Evolutionary conservation across 495 filamentous ascomycete genomes (phyloP).

Genomic region (Aspergillus conjunctus): DNA sequence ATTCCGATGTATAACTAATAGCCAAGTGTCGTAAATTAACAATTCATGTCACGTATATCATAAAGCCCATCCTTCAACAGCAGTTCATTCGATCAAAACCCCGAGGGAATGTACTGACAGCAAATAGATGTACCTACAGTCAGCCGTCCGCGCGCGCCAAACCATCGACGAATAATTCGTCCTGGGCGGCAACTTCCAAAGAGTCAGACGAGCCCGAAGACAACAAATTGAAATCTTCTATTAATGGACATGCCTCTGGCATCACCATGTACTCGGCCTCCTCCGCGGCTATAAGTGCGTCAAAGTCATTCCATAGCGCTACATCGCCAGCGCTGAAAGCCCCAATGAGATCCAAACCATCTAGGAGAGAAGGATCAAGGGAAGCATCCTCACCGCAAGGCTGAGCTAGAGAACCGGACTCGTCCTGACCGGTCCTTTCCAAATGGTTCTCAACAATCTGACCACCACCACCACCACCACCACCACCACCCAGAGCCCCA

Average conservation of each 20-base stretch:
- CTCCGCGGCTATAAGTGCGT: slow-evolving; percentile 39
- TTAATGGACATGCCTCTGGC: slow-evolving; percentile 21
- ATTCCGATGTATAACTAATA: no score
- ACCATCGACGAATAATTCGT: background rate
- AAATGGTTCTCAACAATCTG: background rate
- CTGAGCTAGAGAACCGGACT: slow-evolving; percentile 11
- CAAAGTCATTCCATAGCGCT: slow-evolving; percentile 43
- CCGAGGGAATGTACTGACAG: no score
- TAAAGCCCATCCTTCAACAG: no score
- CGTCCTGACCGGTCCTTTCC: background rate
- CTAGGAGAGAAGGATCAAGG: slow-evolving; percentile 18
- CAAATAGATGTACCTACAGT: background rate
- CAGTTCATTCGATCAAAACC: no score
- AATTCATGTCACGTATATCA: no score
- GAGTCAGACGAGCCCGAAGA: slow-evolving; percentile 3
- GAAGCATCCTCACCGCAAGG: slow-evolving; percentile 21
- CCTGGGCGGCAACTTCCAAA: background rate
- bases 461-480: background rate
- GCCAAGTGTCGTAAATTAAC: no score
- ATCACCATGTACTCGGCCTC: slow-evolving; percentile 25
- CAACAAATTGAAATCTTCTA: slow-evolving; percentile 9
- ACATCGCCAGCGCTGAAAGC: slow-evolving; percentile 15
- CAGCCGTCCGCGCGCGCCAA: background rate
- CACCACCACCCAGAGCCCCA: slow-evolving; percentile 2
- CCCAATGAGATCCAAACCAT: slow-evolving; percentile 9